These are phyloP conservation scores for Trichoderma endophyticum DNA, from an alignment of 2,329 filamentous ascomycete genomes.

Conservation along the genomic window DNA sequence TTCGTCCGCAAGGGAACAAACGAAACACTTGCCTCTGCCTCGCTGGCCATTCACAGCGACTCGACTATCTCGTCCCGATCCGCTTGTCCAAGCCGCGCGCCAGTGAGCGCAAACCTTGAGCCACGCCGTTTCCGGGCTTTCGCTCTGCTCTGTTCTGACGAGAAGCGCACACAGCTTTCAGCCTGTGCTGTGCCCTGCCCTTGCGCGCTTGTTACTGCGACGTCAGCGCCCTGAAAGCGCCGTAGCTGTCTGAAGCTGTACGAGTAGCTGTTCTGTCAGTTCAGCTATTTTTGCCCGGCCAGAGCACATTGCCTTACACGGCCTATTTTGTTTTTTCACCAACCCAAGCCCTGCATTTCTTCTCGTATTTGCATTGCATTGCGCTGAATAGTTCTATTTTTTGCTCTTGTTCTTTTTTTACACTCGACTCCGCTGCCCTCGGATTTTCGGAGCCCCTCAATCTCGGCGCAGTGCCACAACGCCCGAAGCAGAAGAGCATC, in stretches of 20 bases:
- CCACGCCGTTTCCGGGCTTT: background rate
- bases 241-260: background rate
- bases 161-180: background rate
- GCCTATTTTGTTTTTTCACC: background rate
- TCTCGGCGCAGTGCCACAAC: background rate
- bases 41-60: slow-evolving; percentile 26
- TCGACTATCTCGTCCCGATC: slow-evolving; percentile 23
- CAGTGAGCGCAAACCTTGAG: slow-evolving; percentile 12
- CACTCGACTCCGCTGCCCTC: background rate
- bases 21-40: slow-evolving; percentile 19
- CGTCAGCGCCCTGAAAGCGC: background rate
- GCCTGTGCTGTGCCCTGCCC: background rate
- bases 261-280: background rate
- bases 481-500: background rate
- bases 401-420: background rate
- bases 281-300: background rate
- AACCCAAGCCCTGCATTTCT: background rate
- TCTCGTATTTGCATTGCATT: background rate
- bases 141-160: background rate
- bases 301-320: background rate
- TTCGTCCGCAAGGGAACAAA: slow-evolving; percentile 19
- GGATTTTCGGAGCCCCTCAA: slow-evolving; percentile 14
- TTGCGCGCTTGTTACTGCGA: background rate
- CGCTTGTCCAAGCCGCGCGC: slow-evolving; percentile 16
- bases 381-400: background rate